Conservation (phyloP, 2,329 filamentous ascomycete species). For the Escovopsis sp. region DNA sequence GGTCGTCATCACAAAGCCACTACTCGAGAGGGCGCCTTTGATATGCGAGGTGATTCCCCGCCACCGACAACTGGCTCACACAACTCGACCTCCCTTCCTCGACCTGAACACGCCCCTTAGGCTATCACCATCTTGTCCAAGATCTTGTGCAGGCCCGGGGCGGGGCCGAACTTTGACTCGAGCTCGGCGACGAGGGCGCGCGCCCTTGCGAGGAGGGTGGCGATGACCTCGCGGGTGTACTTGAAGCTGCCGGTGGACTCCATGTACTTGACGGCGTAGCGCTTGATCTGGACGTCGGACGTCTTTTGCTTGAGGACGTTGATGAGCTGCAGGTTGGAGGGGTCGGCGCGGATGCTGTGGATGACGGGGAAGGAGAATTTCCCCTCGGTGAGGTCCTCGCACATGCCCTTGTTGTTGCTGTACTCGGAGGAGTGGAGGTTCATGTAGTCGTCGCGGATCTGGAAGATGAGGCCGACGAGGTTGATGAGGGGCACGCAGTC, state of each 20-base stretch:
- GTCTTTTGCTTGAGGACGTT: slow-evolving; percentile 91
- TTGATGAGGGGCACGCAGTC: slow-evolving; percentile 79
- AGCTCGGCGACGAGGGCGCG: slow-evolving; percentile 47
- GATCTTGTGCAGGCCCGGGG: slow-evolving; percentile 47
- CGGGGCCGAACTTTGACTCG: slow-evolving; percentile 44
- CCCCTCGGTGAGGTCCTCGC: slow-evolving; percentile 89
- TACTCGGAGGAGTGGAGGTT: slow-evolving; percentile 69
- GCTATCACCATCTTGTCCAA: slow-evolving; percentile 46
- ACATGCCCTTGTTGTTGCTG: slow-evolving; percentile 79
- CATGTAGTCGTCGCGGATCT: slow-evolving; percentile 87
- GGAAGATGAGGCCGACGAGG: slow-evolving; percentile 71
- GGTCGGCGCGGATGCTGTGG: slow-evolving; percentile 72
- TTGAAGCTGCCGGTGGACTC: slow-evolving; percentile 77
- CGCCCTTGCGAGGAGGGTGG: slow-evolving; percentile 49
- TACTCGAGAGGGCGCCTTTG: neutral
- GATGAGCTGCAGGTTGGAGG: slow-evolving; percentile 61
- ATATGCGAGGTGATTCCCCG: no score
- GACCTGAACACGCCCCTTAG: neutral
- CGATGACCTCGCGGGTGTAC: slow-evolving; percentile 59
- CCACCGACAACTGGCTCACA: no score
- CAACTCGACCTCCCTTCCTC: no score
- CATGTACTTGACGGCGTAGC: slow-evolving; percentile 85
- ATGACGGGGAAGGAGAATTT: slow-evolving; percentile 97
- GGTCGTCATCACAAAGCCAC: no score
- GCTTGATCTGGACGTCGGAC: slow-evolving; percentile 72